Percentiles rank a stretch among this genome's conserved stretches.
These are phyloP conservation scores for Quercus dentata DNA, from an alignment of 306 rosid genomes.

Conservation along the genomic window DNA sequence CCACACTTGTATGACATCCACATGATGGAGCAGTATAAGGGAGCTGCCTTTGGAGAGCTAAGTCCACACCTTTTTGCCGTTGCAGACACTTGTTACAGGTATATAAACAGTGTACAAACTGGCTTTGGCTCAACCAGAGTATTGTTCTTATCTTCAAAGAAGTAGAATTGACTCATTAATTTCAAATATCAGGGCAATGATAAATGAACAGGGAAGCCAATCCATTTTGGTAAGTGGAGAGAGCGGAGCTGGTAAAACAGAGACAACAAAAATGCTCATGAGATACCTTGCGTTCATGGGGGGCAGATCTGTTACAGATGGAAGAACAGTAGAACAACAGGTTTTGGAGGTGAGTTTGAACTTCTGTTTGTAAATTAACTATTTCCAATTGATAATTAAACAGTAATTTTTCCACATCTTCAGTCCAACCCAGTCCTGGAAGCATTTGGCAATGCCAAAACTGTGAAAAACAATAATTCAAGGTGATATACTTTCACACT, in stretches of 20 bases:
- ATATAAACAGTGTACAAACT: slow-evolving; percentile 22
- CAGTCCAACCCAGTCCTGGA: slow-evolving; percentile 93
- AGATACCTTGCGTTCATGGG: slow-evolving; percentile 90
- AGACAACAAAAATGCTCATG: slow-evolving; percentile 91
- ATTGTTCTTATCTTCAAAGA: background rate
- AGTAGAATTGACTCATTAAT: slow-evolving; percentile 5
- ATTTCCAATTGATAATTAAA: background rate
- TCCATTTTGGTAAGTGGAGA: slow-evolving; percentile 91
- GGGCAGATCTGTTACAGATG: slow-evolving; percentile 76
- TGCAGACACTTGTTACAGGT: slow-evolving; percentile 88
- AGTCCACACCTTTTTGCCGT: slow-evolving; percentile 94
- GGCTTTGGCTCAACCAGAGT: background rate
- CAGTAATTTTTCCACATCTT: slow-evolving; percentile 32
- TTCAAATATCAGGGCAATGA: slow-evolving; percentile 63
- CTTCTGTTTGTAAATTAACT: background rate
- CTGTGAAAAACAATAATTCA: slow-evolving; percentile 85
- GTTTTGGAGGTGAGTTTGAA: slow-evolving; percentile 78
- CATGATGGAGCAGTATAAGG: slow-evolving; percentile 91
- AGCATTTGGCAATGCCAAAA: slow-evolving; percentile 91
- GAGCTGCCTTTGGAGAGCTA: slow-evolving; percentile 85
- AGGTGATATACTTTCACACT: slow-evolving; percentile 42
- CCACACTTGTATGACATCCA: slow-evolving; percentile 80
- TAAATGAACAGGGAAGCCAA: slow-evolving; percentile 74
- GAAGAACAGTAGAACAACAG: slow-evolving; percentile 83
- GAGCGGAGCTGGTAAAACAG: slow-evolving; percentile 93